A percentile compares a stretch with the other conserved stretches of the same genome.
Evolutionary conservation across 768 basidiomycete genomes (phyloP).

Genomic region (Calocera viscosa): DNA sequence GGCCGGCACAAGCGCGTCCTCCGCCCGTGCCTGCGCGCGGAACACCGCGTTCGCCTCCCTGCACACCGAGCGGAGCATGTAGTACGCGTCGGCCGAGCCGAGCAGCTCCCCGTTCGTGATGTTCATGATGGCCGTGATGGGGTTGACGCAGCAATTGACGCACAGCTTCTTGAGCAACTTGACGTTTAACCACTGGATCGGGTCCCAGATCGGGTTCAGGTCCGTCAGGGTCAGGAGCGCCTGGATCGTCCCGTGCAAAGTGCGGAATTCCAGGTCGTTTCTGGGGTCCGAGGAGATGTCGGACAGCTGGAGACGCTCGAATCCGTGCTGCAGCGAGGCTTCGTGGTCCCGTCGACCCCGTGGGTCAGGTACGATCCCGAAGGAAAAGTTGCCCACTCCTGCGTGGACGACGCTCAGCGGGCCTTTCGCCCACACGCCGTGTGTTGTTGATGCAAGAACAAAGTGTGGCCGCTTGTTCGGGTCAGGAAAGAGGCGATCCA

Average conservation of each 20-base stretch:
- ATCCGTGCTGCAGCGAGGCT: neutral
- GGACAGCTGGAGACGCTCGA: slow-evolving; percentile 14
- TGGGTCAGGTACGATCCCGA: slow-evolving; percentile 66
- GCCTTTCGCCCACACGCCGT: slow-evolving; percentile 54
- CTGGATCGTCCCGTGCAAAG: slow-evolving; percentile 55
- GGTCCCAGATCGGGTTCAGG: slow-evolving; percentile 51
- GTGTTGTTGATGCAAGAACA: slow-evolving; percentile 68
- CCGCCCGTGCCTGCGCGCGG: slow-evolving; percentile 24
- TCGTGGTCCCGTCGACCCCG: slow-evolving; percentile 22
- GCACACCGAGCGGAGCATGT: slow-evolving; percentile 45
- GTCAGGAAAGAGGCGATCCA: slow-evolving; percentile 57
- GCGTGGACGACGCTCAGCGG: slow-evolving; percentile 51
- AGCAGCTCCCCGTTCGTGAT: slow-evolving; percentile 71
- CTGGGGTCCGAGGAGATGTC: slow-evolving; percentile 24
- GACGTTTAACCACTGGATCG: slow-evolving; percentile 53
- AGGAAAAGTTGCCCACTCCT: slow-evolving; percentile 56
- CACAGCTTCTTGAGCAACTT: slow-evolving; percentile 69
- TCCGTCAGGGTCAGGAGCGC: slow-evolving; percentile 41
- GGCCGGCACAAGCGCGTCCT: slow-evolving; percentile 27
- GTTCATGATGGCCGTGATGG: slow-evolving; percentile 68
- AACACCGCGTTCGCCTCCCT: slow-evolving; percentile 59
- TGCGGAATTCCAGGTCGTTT: slow-evolving; percentile 37
- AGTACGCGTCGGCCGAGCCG: slow-evolving; percentile 31
- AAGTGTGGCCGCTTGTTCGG: slow-evolving; percentile 67
- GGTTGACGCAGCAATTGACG: slow-evolving; percentile 70